These are phyloP conservation scores for Auriculariales sp. DNA, from an alignment of 768 basidiomycete genomes.

Conservation along the genomic window DNA sequence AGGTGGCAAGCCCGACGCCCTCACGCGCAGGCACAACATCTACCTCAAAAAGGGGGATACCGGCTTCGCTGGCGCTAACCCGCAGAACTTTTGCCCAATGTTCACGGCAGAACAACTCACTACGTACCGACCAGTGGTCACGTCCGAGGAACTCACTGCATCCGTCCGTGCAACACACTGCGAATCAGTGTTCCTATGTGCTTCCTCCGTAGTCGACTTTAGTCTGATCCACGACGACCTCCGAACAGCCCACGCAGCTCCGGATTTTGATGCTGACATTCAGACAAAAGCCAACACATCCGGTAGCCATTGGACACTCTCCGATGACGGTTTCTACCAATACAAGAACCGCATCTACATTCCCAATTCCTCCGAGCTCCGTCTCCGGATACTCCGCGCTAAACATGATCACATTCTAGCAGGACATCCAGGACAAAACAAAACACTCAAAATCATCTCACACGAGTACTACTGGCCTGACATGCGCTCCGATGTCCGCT, in stretches of 20 bases:
- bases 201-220: conserved; percentile 9
- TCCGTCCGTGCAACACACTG: conserved; percentile 11
- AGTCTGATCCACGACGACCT: conserved; percentile 10
- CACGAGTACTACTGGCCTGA: conserved; percentile 28
- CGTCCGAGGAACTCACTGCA: too few relatives aligned
- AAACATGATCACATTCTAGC: conserved; percentile 23
- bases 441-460: conserved; percentile 18
- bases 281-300: too few relatives aligned
- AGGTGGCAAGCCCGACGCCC: conserved; percentile 11
- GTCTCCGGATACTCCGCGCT: conserved; percentile 15
- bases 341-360: conserved; percentile 17
- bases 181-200: conserved; percentile 9
- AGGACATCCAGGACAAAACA: conserved; percentile 26
- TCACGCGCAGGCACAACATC: conserved; percentile 12
- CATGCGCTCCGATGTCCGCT: conserved; percentile 12
- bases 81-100: conserved; percentile 12
- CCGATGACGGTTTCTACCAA: conserved; percentile 10
- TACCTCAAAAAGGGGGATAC: conserved; percentile 12
- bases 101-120: conserved; percentile 12
- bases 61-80: conserved; percentile 12
- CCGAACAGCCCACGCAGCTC: not conserved
- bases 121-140: too few relatives aligned
- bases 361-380: conserved; percentile 15
- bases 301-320: conserved; percentile 1
- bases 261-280: too few relatives aligned